These are phyloP conservation scores for Apodospora peruviana DNA, from an alignment of 495 filamentous ascomycete genomes.

Conservation along the genomic window DNA sequence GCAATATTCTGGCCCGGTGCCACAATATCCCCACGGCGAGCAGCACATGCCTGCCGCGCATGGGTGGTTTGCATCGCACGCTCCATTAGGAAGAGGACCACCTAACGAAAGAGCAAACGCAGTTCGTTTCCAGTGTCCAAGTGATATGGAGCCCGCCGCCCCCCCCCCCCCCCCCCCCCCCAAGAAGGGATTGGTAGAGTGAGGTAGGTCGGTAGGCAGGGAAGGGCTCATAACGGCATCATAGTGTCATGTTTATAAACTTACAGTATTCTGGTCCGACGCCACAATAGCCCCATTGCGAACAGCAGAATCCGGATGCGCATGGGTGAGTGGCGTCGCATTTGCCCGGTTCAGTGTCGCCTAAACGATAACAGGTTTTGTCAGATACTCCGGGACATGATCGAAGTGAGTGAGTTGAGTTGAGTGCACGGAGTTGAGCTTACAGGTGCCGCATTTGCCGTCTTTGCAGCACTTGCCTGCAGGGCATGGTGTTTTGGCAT, in stretches of 20 bases:
- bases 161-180: no score
- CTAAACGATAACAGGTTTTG: not conserved
- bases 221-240: not conserved
- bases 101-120: no score
- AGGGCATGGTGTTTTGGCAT: not conserved
- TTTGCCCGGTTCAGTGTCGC: not conserved
- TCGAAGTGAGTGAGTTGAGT: not conserved
- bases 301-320: not conserved
- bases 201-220: not conserved
- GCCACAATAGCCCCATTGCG: not conserved
- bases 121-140: no score
- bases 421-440: not conserved
- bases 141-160: no score
- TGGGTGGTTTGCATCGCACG: no score
- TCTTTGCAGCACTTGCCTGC: not conserved
- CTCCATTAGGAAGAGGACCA: no score
- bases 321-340: not conserved
- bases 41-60: no score
- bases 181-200: not conserved
- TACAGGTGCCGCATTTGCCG: not conserved
- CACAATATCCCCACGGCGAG: no score
- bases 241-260: not conserved
- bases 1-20: no score
- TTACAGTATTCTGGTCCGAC: not conserved
- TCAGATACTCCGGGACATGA: not conserved